phyloP scores from a whole-genome alignment of 768 basidiomycete species.

The Calocera viscosa region DNA sequence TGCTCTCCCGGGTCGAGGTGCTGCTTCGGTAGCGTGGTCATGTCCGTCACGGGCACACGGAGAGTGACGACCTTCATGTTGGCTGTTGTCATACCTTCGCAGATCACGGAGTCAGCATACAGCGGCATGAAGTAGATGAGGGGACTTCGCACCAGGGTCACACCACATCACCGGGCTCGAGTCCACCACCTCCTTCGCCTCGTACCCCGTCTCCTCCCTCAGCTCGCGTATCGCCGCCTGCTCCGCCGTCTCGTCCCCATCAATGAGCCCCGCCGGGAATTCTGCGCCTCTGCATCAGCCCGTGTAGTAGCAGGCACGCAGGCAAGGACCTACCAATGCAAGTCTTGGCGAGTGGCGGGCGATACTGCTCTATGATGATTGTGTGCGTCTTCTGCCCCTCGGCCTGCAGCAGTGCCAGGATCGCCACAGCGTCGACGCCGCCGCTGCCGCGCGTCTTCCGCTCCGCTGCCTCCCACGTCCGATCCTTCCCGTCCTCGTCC shows the following conservation, averaged over 20 bases:
- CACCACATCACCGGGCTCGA: conserved; percentile 47
- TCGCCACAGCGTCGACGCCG: conserved; percentile 79
- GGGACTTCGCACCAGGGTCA: conserved; percentile 49
- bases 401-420: conserved; percentile 69
- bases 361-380: conserved; percentile 81
- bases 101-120: conserved; percentile 7
- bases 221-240: conserved; percentile 76
- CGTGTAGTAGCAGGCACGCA: neutral
- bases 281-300: conserved; percentile 28
- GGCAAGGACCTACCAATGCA: conserved; percentile 45
- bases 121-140: neutral
- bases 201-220: conserved; percentile 85
- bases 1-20: conserved; percentile 79
- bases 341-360: conserved; percentile 69
- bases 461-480: conserved; percentile 83
- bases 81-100: conserved; percentile 77
- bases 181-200: conserved; percentile 50
- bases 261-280: conserved; percentile 63
- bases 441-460: conserved; percentile 63
- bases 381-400: conserved; percentile 57
- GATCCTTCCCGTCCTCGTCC: conserved; percentile 66
- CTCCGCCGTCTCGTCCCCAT: conserved; percentile 71
- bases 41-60: conserved; percentile 48
- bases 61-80: conserved; percentile 82
- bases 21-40: conserved; percentile 41